Base-by-base conservation (phyloP, 495 filamentous ascomycete genomes). In the Annulohypoxylon stygium region DNA sequence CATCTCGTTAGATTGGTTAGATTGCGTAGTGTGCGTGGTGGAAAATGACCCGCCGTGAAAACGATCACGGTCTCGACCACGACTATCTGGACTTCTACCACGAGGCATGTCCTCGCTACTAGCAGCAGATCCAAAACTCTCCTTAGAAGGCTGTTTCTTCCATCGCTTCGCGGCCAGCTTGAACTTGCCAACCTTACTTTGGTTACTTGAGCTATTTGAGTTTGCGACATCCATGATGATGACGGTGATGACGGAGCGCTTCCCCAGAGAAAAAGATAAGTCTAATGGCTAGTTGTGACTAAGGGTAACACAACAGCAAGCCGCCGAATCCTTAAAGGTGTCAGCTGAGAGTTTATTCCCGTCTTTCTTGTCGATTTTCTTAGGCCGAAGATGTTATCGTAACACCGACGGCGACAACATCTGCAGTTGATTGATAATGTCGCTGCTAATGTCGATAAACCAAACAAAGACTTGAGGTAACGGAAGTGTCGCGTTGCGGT, bases 131-230 rank as follows among this genome's bases (percentile, higher is more conserved):
- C 81, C 69, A 77, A 81, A 71, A 78, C 79, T 78, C 70, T 82
- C 76, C 69, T 76, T 69, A 64, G 80, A 76, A 70, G 76, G 74
- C 25, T 77, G 79, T 62, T 81, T 84, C 75, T 78, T 86, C 70
- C 82, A 83, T 50, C 82, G 81, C 60, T 83, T 85, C 33, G 76
- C 76, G 30, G 76, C 74, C 34, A 88, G 75, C 48, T 78, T 76
- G 33, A 87, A 81, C 78, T 88, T 88, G 37, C 76, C 82, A 48
- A 87, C 78, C 57, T 75, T 76, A 48, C 81, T 74, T 33, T 69
- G 66, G 58, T 65, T 66, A 47, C 64, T 83, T 34, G 53, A n/a
- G 39, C 25, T 70, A 61, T 62, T 59, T 50, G 66, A 30, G 63
- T 53, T 68, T 54, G 67, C 70, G 63, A 59, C 69, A 53, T 78